A percentile compares a stretch with the other conserved stretches of the same genome.
These are phyloP conservation scores for Podila epigama DNA, from an alignment of 192 early-diverging fungal species.

Conservation along the genomic window DNA sequence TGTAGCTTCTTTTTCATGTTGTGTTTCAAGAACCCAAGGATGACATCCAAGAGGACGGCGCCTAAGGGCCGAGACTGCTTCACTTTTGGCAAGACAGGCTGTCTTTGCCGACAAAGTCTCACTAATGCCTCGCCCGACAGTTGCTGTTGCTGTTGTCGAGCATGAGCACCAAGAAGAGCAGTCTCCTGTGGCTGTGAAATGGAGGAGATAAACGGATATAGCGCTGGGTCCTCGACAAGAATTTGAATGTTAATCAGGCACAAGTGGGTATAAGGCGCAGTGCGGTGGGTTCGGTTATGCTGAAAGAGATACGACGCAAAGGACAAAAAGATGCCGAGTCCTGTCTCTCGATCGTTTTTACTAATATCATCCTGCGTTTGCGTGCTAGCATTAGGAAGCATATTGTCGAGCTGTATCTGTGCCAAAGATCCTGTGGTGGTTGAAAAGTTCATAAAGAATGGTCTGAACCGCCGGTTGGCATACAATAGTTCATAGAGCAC, in stretches of 20 bases:
- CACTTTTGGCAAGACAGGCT: conserved; percentile 52
- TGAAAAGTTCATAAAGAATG: conserved; percentile 25
- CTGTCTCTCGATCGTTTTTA: conserved; percentile 13
- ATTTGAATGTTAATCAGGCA: conserved; percentile 51
- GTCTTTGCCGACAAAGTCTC: conserved; percentile 44
- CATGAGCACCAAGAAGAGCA: no score
- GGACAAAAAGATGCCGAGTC: conserved; percentile 51
- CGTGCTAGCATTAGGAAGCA: neutral
- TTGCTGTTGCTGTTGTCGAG: no score
- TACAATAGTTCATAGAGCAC: conserved; percentile 58
- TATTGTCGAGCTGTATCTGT: neutral
- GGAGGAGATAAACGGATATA: conserved; percentile 41
- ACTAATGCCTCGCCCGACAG: neutral
- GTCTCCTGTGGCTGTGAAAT: conserved; percentile 12
- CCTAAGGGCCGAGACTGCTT: conserved; percentile 50
- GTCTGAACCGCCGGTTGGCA: conserved; percentile 50
- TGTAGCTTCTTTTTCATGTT: conserved; percentile 63
- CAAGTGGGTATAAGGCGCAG: conserved; percentile 56
- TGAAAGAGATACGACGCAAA: conserved; percentile 60
- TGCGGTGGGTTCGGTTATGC: conserved; percentile 52
- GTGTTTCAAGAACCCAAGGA: conserved; percentile 59
- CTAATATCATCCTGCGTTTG: conserved; percentile 1
- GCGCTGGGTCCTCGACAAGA: conserved; percentile 51
- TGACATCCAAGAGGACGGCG: conserved; percentile 55
- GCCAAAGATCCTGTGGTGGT: neutral